Evolutionary conservation across 2,329 filamentous ascomycete species (phyloP).

Genomic region (Ceratocystis papillata): DNA sequence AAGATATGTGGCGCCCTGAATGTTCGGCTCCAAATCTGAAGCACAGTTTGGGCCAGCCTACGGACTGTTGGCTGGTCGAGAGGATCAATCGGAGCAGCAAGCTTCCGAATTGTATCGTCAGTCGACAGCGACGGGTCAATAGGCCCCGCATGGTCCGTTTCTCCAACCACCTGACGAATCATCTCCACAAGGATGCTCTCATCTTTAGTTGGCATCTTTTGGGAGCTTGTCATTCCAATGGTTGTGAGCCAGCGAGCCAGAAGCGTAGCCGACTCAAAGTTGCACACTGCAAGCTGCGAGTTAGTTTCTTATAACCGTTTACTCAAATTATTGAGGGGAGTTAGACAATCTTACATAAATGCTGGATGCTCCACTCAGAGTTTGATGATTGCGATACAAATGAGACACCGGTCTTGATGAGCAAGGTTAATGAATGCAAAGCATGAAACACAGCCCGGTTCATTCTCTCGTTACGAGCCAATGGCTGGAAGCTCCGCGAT

Average conservation of each 20-base stretch:
- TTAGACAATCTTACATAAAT: slow-evolving; percentile 40
- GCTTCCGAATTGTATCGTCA: slow-evolving; percentile 26
- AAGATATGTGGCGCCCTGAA: slow-evolving; percentile 53
- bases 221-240: slow-evolving; percentile 42
- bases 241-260: slow-evolving; percentile 52
- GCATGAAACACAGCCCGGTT: slow-evolving; percentile 56
- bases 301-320: background rate
- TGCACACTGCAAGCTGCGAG: slow-evolving; percentile 39
- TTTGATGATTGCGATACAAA: slow-evolving; percentile 52
- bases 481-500: slow-evolving; percentile 29
- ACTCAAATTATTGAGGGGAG: background rate
- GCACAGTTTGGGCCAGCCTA: slow-evolving; percentile 47
- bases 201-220: slow-evolving; percentile 41
- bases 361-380: slow-evolving; percentile 52
- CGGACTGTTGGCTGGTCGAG: slow-evolving; percentile 43
- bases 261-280: slow-evolving; percentile 51
- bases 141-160: slow-evolving; percentile 52
- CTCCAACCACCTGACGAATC: slow-evolving; percentile 48
- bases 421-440: slow-evolving; percentile 56
- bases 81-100: slow-evolving; percentile 35
- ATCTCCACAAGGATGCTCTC: slow-evolving; percentile 47
- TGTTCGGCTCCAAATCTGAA: slow-evolving; percentile 50
- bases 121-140: slow-evolving; percentile 46
- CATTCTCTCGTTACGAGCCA: slow-evolving; percentile 49
- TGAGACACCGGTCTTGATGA: slow-evolving; percentile 53